Conservation (phyloP, 2,329 filamentous ascomycete species). For the Cylindrodendrum hubeiense region DNA sequence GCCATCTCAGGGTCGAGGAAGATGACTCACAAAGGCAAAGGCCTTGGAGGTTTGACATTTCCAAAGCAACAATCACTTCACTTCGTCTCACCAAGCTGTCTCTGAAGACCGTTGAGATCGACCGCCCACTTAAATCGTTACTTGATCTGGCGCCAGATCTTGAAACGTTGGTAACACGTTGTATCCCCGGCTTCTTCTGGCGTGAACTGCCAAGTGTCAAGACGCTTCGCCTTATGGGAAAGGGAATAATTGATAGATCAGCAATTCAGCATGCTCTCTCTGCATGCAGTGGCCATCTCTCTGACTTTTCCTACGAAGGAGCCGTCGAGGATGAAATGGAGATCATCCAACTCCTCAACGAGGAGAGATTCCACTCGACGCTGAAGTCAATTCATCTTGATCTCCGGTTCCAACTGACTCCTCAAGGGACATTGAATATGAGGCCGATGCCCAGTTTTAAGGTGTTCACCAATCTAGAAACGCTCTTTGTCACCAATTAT, state of each 20-base stretch:
- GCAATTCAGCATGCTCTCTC: background rate
- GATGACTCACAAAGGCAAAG: background rate
- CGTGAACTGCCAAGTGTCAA: background rate
- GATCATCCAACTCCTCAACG: background rate
- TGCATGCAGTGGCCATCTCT: constrained; percentile 1
- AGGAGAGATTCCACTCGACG: background rate
- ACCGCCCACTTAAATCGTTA: constrained; percentile 1
- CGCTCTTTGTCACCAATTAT: background rate
- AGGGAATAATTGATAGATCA: background rate
- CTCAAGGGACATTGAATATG: background rate
- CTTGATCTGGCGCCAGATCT: background rate
- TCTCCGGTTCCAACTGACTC: background rate
- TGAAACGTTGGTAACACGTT: background rate
- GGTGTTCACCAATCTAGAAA: background rate
- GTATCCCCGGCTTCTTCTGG: background rate
- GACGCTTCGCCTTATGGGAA: no score
- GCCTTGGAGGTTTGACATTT: background rate
- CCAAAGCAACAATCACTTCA: background rate
- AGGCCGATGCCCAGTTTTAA: background rate
- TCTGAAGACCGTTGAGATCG: constrained; percentile 7
- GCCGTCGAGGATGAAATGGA: background rate
- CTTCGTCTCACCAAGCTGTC: constrained; percentile 3
- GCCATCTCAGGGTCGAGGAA: constrained; percentile 4
- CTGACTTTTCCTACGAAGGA: background rate
- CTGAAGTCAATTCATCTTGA: background rate